These are phyloP conservation scores for Lachancea lanzarotensis DNA, from an alignment of 805 yeast genomes.

Conservation along the genomic window DNA sequence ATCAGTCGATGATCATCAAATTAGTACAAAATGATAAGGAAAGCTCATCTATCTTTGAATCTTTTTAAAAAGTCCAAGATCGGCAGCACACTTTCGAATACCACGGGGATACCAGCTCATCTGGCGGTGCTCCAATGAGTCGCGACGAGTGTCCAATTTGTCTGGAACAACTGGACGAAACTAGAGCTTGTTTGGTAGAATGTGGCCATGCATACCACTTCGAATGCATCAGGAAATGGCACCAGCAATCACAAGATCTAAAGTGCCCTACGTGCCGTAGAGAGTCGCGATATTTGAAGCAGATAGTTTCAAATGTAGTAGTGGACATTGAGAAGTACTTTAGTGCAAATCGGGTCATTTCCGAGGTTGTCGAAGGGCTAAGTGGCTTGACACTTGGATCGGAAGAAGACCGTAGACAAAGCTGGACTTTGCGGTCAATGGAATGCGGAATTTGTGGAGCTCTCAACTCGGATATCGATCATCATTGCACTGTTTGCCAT, in stretches of 20 bases:
- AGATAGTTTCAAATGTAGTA: slow-evolving; percentile 9
- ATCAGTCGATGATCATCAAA: no score
- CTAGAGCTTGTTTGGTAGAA: slow-evolving; percentile 32
- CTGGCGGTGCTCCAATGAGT: neutral
- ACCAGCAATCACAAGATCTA: slow-evolving; percentile 18
- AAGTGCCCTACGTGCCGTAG: slow-evolving; percentile 29
- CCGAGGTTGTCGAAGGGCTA: neutral
- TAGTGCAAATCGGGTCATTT: neutral
- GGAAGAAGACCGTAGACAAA: neutral
- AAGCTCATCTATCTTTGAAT: neutral
- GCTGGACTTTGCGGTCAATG: slow-evolving; percentile 4
- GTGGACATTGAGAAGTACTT: slow-evolving; percentile 4
- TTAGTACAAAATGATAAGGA: neutral
- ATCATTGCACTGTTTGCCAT: slow-evolving; percentile 15
- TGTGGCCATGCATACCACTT: slow-evolving; percentile 56
- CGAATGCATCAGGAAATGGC: slow-evolving; percentile 53
- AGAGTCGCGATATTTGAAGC: slow-evolving; percentile 10
- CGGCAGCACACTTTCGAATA: neutral
- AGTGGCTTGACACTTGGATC: neutral
- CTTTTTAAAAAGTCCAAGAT: neutral
- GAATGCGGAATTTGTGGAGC: slow-evolving; percentile 21
- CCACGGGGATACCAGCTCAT: neutral
- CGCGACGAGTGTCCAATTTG: slow-evolving; percentile 54
- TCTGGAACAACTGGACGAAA: slow-evolving; percentile 35
- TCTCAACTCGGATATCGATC: slow-evolving; percentile 8